Evolutionary conservation across 805 yeast genomes (phyloP).

Genomic region (Pichia deserticola): DNA sequence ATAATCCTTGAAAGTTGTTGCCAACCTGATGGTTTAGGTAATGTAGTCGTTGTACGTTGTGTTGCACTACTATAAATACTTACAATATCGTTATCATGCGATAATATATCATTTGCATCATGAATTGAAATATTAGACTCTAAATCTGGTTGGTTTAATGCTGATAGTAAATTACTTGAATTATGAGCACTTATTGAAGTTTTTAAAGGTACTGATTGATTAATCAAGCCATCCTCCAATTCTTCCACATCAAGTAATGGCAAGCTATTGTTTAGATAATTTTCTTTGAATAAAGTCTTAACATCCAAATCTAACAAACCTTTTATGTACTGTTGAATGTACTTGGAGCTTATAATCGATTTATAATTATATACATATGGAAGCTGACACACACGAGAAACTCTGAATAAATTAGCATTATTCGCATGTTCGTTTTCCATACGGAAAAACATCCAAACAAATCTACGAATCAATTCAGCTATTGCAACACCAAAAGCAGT

Average conservation of each 20-base stretch:
- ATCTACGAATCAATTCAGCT: conserved; percentile 75
- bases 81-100: not conserved
- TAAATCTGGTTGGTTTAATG: no score
- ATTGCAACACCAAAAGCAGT: conserved; percentile 78
- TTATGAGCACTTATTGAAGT: no score
- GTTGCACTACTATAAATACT: conserved; percentile 25
- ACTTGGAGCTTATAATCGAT: not conserved
- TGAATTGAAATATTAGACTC: not conserved
- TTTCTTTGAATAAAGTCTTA: not conserved
- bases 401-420: conserved; percentile 76
- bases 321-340: not conserved
- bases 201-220: not conserved
- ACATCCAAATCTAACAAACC: not conserved
- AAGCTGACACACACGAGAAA: conserved; percentile 79
- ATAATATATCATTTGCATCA: not conserved
- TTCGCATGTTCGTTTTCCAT: conserved; percentile 95
- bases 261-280: not conserved
- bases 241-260: not conserved
- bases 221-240: not conserved
- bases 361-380: conserved; percentile 51
- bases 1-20: conserved; percentile 44
- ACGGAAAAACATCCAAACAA: conserved; percentile 85
- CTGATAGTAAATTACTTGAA: no score
- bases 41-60: conserved; percentile 1
- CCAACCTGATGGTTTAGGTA: conserved; percentile 9